phyloP scores from a whole-genome alignment of 768 basidiomycete genomes.

The Xerocomellus dryophilus region DNA sequence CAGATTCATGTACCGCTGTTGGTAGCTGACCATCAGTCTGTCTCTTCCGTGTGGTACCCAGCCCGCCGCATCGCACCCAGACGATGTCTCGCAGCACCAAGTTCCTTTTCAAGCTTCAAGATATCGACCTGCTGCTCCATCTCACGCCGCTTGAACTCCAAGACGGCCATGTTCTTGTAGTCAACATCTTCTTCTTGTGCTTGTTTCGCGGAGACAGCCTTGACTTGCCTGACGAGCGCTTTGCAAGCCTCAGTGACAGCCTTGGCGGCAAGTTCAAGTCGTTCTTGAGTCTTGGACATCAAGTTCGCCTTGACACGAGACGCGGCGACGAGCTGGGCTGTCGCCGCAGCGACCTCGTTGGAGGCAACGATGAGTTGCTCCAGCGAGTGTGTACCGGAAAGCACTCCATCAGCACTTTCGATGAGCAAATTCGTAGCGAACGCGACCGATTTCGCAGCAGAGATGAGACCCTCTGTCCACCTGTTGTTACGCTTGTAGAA shows the following conservation, averaged over 20 bases:
- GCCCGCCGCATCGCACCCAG: conserved; percentile 84
- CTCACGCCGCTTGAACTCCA: conserved; percentile 96
- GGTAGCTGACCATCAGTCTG: conserved; percentile 42
- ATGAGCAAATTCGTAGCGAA: conserved; percentile 95
- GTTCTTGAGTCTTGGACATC: conserved; percentile 98
- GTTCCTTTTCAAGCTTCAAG: conserved; percentile 90
- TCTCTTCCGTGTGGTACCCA: conserved; percentile 86
- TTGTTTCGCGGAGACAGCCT: conserved; percentile 86
- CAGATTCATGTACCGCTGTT: not conserved
- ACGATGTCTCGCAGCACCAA: conserved; percentile 80
- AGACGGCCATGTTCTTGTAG: conserved; percentile 86
- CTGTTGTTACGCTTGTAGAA: conserved; percentile 99
- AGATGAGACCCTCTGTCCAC: conserved; percentile 99
- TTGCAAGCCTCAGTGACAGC: conserved; percentile 98
- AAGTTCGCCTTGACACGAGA: conserved; percentile 97
- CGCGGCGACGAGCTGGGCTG: conserved; percentile 97
- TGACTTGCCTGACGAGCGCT: conserved; percentile 94
- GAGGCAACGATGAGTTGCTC: conserved; percentile 99
- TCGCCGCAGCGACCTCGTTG: conserved; percentile 95
- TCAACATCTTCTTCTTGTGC: conserved; percentile 71
- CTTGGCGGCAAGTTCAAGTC: conserved; percentile 93
- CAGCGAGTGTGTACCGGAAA: conserved; percentile 93
- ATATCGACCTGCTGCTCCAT: conserved; percentile 99
- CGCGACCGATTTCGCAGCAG: conserved; percentile 95
- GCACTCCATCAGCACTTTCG: conserved; percentile 95